A percentile compares a stretch with the other conserved stretches of the same genome.
phyloP scores from a whole-genome alignment of 495 filamentous ascomycete species.

The Gamarada debralockiae region DNA sequence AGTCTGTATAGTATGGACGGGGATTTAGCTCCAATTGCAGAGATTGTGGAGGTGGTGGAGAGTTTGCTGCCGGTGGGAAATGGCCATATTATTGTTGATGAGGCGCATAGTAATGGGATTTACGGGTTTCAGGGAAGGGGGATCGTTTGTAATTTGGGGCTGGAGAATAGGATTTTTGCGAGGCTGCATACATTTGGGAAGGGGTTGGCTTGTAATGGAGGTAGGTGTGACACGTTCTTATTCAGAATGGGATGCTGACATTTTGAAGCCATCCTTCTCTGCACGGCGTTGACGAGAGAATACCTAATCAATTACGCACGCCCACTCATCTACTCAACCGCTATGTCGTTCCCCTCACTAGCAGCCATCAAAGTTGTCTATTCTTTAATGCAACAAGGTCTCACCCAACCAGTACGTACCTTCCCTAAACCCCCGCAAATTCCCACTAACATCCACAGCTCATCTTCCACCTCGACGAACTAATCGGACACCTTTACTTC shows the following conservation, averaged over 20 bases:
- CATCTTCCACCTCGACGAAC: slow-evolving; percentile 32
- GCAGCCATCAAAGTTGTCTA: slow-evolving; percentile 39
- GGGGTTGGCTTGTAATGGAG: slow-evolving; percentile 55
- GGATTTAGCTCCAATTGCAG: slow-evolving; percentile 59
- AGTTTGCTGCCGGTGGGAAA: slow-evolving; percentile 48
- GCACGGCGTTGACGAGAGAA: slow-evolving; percentile 39
- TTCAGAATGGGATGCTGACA: not conserved
- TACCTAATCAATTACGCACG: slow-evolving; percentile 30
- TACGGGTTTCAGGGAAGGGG: slow-evolving; percentile 53
- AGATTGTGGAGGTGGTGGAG: slow-evolving; percentile 56
- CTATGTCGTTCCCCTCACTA: slow-evolving; percentile 42
- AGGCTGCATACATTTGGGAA: slow-evolving; percentile 60
- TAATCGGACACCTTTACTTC: slow-evolving; percentile 25
- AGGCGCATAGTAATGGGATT: slow-evolving; percentile 61
- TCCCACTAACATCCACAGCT: slow-evolving; percentile 30
- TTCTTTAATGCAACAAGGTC: slow-evolving; percentile 7
- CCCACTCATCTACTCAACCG: not conserved
- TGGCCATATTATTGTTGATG: slow-evolving; percentile 59
- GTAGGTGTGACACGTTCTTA: slow-evolving; percentile 30
- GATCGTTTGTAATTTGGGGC: slow-evolving; percentile 51
- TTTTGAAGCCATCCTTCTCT: slow-evolving; percentile 42
- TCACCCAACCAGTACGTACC: slow-evolving; percentile 23
- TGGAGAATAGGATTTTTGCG: slow-evolving; percentile 54
- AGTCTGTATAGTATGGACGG: slow-evolving; percentile 86
- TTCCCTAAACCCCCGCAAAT: slow-evolving; percentile 7